Evolutionary conservation across 148 eudicot species (phyloP).

Genomic region (Vaccinium myrtillus): DNA sequence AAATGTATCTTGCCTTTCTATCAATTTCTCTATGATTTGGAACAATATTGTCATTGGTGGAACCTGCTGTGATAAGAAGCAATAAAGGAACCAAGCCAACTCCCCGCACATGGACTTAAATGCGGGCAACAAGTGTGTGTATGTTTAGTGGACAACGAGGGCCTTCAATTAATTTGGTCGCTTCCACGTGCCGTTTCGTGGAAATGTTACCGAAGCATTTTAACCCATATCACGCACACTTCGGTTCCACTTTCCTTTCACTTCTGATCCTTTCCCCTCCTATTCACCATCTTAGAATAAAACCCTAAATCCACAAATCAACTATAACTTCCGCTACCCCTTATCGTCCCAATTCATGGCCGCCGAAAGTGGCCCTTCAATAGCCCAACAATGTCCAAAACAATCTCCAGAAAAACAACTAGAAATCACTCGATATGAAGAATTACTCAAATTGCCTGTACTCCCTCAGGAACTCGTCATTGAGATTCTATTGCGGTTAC

Average conservation of each 20-base stretch:
- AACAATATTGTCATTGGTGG: not conserved
- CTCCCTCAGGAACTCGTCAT: constrained; percentile 1
- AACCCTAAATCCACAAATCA: not conserved
- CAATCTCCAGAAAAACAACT: not conserved
- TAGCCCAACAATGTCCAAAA: not conserved
- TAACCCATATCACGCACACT: not conserved
- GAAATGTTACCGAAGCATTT: not conserved
- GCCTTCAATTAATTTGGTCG: not conserved
- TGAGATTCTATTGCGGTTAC: constrained; percentile 7
- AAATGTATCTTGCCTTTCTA: not conserved
- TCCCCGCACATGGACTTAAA: not conserved
- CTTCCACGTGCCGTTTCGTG: not conserved
- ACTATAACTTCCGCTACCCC: not conserved
- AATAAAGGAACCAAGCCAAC: not conserved
- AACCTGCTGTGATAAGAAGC: not conserved
- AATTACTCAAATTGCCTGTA: not conserved
- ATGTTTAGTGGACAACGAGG: not conserved
- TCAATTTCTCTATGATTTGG: not conserved
- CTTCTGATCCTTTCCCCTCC: not conserved
- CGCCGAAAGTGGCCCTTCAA: not conserved
- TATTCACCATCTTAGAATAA: not conserved
- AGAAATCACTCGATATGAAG: not conserved
- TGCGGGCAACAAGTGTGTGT: not conserved
- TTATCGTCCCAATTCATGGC: not conserved
- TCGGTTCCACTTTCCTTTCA: not conserved